phyloP scores from a whole-genome alignment of 2,329 filamentous ascomycete species.

The Myotisia sp. region DNA sequence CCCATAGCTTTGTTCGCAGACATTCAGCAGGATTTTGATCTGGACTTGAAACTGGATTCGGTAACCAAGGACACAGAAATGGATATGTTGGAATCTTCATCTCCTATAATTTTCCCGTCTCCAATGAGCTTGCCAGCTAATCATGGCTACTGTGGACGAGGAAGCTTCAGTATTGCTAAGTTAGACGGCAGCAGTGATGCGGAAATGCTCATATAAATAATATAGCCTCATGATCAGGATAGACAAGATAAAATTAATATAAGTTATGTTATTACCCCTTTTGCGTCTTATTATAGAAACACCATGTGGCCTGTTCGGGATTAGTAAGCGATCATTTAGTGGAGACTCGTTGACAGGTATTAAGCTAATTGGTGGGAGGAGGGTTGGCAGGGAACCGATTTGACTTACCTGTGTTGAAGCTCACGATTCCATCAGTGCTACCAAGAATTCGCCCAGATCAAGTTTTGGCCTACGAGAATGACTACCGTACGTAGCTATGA shows the following conservation, averaged over 20 bases:
- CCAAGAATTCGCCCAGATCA: conserved; percentile 10
- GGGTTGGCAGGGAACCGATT: background rate
- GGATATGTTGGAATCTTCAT: conserved; percentile 2
- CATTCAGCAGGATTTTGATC: background rate
- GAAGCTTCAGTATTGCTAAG: too few species aligned
- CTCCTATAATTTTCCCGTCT: conserved; percentile 1
- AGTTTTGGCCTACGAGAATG: conserved; percentile 11
- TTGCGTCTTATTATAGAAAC: too few species aligned
- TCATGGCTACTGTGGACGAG: too few species aligned
- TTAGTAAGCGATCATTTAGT: background rate
- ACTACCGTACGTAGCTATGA: conserved; percentile 26
- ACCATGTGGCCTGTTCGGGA: too few species aligned
- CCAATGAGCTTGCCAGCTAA: too few species aligned
- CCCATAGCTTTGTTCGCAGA: background rate
- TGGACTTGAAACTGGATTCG: background rate
- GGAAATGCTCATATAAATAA: conserved; percentile 1
- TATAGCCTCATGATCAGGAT: background rate
- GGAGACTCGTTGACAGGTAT: background rate
- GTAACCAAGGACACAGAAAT: background rate
- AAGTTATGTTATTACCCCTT: too few species aligned
- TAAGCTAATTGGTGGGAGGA: background rate
- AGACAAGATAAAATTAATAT: too few species aligned
- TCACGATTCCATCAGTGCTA: conserved; percentile 7
- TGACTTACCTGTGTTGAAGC: background rate
- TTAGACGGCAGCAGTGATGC: too few species aligned